Evolutionary conservation across 1,139 yeast genomes (phyloP).

Genomic region (Pichia sp.): DNA sequence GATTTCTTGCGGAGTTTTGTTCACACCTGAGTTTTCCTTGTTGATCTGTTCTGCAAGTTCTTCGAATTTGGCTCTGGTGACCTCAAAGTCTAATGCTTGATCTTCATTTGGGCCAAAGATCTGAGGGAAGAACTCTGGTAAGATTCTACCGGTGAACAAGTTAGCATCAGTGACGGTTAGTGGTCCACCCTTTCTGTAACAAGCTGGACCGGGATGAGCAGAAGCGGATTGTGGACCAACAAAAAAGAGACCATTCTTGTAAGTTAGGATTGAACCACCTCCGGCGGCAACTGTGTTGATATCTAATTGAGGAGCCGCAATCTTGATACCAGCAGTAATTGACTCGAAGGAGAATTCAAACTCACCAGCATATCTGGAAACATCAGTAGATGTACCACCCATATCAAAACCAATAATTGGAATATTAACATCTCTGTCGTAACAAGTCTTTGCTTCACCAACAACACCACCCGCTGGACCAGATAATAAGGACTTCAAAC

Average conservation of each 20-base stretch:
- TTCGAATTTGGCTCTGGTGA: conserved; percentile 32
- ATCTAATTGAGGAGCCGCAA: conserved; percentile 51
- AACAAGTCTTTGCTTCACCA: conserved; percentile 46
- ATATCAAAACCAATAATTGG: conserved; percentile 52
- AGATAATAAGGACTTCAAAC: conserved; percentile 45
- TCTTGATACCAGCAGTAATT: conserved; percentile 47
- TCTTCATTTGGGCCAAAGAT: conserved; percentile 52
- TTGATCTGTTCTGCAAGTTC: conserved; percentile 39
- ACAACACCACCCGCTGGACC: conserved; percentile 63
- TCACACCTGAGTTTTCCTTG: conserved; percentile 22
- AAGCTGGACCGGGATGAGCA: conserved; percentile 59
- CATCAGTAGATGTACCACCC: conserved; percentile 60
- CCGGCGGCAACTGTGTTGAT: conserved; percentile 58
- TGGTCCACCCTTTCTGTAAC: conserved; percentile 53
- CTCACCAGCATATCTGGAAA: conserved; percentile 40
- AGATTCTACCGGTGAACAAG: conserved; percentile 41
- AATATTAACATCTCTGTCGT: conserved; percentile 32
- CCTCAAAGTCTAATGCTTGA: conserved; percentile 39
- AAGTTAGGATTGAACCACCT: conserved; percentile 47
- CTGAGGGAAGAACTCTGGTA: conserved; percentile 49
- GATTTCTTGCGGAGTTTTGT: conserved; percentile 36
- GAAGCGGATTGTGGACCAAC: conserved; percentile 58
- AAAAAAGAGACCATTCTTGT: conserved; percentile 45
- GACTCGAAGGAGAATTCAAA: conserved; percentile 50
- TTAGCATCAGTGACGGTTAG: conserved; percentile 55